Evolutionary conservation across 192 early-diverging fungal genomes (phyloP).

Genomic region (Coemansia sp.): DNA sequence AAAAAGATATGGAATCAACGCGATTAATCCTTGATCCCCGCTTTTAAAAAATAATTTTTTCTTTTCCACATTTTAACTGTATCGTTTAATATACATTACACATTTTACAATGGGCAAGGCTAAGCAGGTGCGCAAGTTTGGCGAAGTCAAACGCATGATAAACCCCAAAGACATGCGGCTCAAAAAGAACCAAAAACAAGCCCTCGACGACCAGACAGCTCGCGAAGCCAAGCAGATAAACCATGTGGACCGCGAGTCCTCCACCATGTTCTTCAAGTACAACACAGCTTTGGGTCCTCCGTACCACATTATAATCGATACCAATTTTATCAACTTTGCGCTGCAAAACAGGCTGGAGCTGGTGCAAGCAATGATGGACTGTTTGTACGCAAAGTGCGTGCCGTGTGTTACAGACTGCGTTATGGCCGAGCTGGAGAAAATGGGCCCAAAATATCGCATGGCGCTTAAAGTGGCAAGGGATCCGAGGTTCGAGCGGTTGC

Average conservation of each 20-base stretch:
- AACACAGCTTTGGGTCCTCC: slow-evolving; percentile 94
- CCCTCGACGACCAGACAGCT: slow-evolving; percentile 8
- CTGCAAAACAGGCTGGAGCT: slow-evolving; percentile 98
- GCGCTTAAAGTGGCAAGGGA: slow-evolving; percentile 92
- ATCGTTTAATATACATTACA: neutral
- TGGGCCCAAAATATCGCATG: slow-evolving; percentile 94
- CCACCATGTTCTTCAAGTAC: slow-evolving; percentile 89
- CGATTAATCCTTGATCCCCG: neutral
- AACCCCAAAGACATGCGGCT: slow-evolving; percentile 87
- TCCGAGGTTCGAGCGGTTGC: slow-evolving; percentile 93
- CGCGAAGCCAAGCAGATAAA: slow-evolving; percentile 7
- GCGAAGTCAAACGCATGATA: slow-evolving; percentile 88
- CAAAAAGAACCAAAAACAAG: slow-evolving; percentile 59
- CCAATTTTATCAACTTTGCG: slow-evolving; percentile 99
- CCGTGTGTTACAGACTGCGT: slow-evolving; percentile 99
- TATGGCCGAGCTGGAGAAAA: slow-evolving; percentile 97
- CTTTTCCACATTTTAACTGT: slow-evolving; percentile 4
- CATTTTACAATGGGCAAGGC: slow-evolving; percentile 70
- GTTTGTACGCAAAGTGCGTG: slow-evolving; percentile 95
- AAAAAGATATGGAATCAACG: too few relatives aligned
- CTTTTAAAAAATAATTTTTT: neutral
- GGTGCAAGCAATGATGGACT: slow-evolving; percentile 98
- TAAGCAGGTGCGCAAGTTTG: slow-evolving; percentile 92
- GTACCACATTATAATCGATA: slow-evolving; percentile 94
- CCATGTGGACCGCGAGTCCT: slow-evolving; percentile 37